These are phyloP conservation scores for Neurospora sublineolata DNA, from an alignment of 495 filamentous ascomycete genomes.

Conservation along the genomic window DNA sequence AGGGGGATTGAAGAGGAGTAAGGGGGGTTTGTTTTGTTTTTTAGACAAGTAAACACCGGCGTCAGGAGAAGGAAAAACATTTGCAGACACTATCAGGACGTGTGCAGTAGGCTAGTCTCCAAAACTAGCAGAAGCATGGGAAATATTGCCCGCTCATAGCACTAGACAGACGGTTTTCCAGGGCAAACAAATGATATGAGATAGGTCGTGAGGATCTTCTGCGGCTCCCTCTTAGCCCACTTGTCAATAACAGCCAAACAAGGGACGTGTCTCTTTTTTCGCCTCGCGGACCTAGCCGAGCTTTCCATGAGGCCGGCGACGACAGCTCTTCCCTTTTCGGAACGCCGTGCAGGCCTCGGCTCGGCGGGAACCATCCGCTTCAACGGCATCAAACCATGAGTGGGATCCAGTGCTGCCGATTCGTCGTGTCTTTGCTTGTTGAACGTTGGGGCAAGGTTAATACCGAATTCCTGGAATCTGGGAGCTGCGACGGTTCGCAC, in stretches of 20 bases:
- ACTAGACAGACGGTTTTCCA: not conserved
- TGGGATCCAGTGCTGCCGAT: not conserved
- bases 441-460: not conserved
- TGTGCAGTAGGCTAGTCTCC: not conserved
- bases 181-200: not conserved
- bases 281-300: not conserved
- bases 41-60: not conserved
- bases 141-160: not conserved
- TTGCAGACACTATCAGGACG: not conserved
- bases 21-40: not conserved
- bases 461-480: not conserved
- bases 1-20: not conserved
- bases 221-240: not conserved
- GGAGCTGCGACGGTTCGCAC: not conserved
- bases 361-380: not conserved
- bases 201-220: not conserved
- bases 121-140: not conserved
- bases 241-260: not conserved
- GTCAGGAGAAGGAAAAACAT: not conserved
- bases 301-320: not conserved
- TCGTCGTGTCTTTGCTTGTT: not conserved
- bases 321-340: not conserved
- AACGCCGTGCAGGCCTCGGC: not conserved
- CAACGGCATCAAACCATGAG: not conserved
- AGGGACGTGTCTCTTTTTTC: not conserved